Base-by-base conservation (phyloP, 2,329 filamentous ascomycete genomes). In the Trichoderma hamatum region DNA sequence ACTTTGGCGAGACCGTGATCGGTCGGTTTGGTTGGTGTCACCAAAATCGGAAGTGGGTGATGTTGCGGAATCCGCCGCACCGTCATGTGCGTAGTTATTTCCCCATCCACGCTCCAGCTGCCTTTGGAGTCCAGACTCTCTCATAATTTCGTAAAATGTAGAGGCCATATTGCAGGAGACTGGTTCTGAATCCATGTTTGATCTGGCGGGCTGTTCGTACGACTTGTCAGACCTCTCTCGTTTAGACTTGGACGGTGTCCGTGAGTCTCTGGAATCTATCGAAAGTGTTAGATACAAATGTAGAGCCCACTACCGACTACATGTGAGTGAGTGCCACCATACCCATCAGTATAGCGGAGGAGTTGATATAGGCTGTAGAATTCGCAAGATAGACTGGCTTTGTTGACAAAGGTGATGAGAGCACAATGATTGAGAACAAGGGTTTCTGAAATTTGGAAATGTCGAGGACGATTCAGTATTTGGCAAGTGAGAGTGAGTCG, bases 131-230 rank as follows among this genome's bases (percentile, higher is more conserved):
- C 69, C 67, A 16, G 69, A 69, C 16, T 70, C 67, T 55, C 58
- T 63, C 32, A 70, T 52, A 14, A 70, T 69, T 28, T 70, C 54
- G 67, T 56, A 66, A 19, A 69, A 70, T 5, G 61, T 49, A 7
- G 69, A 59, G 10, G 69, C 69, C 66, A 70, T 70, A 34, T 66
- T 55, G 43, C 67, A 69, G 21, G 64, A 34, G n/a, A 65, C 69
- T 26, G 30, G 46, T 14, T 46, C 61, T 32, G 43, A 26, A 28
- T 69, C 67, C 56, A 58, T 64, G 21, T 11, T n/a, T 49, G 60
- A 19, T 3, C 24, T 28, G 24, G 14, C 9, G 16, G 60, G 11
- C 16, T 55, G 24, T 26, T 49, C 54, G 49, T 55, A 30, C 9
- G 52, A 54, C 3, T 34, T 60, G 14, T 24, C 7, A 39, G 51